A percentile compares a stretch with the other conserved stretches of the same genome.
Conservation (phyloP, 2,329 filamentous ascomycete species). For the Calonectria hongkongensis region DNA sequence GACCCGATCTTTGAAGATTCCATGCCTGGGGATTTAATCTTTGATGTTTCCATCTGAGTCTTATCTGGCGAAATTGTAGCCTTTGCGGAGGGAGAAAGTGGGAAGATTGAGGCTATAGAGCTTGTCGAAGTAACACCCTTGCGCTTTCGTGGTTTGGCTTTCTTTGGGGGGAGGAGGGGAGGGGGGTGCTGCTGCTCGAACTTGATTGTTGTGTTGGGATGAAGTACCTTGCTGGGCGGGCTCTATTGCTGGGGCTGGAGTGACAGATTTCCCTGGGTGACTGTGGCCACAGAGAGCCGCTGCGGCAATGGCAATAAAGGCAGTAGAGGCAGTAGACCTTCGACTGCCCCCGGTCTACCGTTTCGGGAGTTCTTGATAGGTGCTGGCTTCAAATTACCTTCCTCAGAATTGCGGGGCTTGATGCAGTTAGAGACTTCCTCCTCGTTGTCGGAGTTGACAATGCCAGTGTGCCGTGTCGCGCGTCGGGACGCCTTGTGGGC, state of each 20-base stretch:
- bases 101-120: constrained; percentile 63
- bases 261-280: constrained; percentile 65
- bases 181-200: constrained; percentile 53
- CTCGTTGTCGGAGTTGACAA: constrained; percentile 89
- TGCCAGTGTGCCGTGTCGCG: constrained; percentile 79
- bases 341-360: constrained; percentile 67
- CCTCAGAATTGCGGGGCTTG: constrained; percentile 74
- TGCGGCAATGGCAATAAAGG: constrained; percentile 68
- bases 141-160: constrained; percentile 78
- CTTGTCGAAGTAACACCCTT: constrained; percentile 73
- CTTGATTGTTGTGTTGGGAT: constrained; percentile 59
- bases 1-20: constrained; percentile 59
- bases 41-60: constrained; percentile 65
- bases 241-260: constrained; percentile 56
- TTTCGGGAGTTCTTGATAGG: constrained; percentile 72
- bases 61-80: constrained; percentile 75
- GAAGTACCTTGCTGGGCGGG: constrained; percentile 59
- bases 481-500: constrained; percentile 63
- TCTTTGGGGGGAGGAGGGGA: constrained; percentile 57
- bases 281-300: constrained; percentile 66
- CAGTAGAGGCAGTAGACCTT: constrained; percentile 66
- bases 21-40: constrained; percentile 52
- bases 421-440: constrained; percentile 76
- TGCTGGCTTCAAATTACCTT: constrained; percentile 88
- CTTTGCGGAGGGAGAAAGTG: constrained; percentile 65